Evolutionary conservation across 2,329 filamentous ascomycete species (phyloP), one percentile per base, ranked within the genome.

Genomic region (Microsporum canis): DNA sequence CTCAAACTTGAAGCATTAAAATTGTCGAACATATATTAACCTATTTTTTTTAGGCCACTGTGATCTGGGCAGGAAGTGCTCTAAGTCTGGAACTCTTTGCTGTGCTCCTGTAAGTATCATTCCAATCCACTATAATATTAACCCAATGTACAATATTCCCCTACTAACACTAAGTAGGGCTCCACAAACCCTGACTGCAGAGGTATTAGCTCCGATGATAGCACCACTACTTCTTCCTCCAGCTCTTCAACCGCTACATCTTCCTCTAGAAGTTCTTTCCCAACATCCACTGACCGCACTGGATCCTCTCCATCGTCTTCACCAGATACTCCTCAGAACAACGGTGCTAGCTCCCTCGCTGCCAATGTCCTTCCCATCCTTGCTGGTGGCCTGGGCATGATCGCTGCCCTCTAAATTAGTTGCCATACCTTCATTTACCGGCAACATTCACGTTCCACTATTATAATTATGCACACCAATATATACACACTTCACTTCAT

Each of bases 341-440:
- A 57, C 33, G 34, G 55, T 33, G 55, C 55, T 57, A 33, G 23
- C 17, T 38, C n/a, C 33, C 12, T 57, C 55, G 12, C 34, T 38
- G 38, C 17, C 27, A 33, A 14, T 23, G 55, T 41, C 17, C n/a
- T 57, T 33, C 34, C 55, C 14, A 12, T 57, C n/a, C 34, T 57
- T 29, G 55, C 55, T 23, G 55, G 55, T 57, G 55, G 55, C 39
- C 10, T 57, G 38, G 55, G 55, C 27, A 7, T 57, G 33, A 57
- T 57, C 14, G 55, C 55, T 10, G 55, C 55, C 34, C 38, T 57
- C 55, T 57, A 57, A 39, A 57, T 12, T 3, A n/a, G 12, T 6
- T 34, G 4, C n/a, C 49, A 5, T n/a, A 53, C 14, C 3, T 5
- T 12, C 49, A 27, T 17, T 27, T 7, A 10, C 29, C 12, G 12